These are phyloP conservation scores for Calonectria multiphialidica DNA, from an alignment of 2,329 filamentous ascomycete species.

Conservation along the genomic window DNA sequence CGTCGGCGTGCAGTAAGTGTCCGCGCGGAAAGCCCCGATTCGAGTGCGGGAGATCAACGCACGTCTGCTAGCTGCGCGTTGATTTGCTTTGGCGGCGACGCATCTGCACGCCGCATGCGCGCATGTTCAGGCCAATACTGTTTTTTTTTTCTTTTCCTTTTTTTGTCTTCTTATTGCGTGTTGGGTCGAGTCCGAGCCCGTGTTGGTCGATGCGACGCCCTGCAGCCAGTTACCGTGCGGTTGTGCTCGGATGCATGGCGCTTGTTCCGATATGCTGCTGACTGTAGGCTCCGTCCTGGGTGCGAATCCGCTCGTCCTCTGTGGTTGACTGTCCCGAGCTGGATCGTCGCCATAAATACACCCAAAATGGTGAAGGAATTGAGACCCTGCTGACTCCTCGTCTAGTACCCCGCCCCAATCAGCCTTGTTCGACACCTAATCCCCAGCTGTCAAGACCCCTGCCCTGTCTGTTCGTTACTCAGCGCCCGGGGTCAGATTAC, in stretches of 20 bases:
- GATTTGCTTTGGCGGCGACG: conserved; percentile 36
- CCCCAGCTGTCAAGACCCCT: conserved; percentile 33
- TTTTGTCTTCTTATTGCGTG: neutral
- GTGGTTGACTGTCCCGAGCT: conserved; percentile 17
- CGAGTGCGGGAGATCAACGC: conserved; percentile 40
- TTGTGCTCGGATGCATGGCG: conserved; percentile 17
- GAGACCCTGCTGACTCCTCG: conserved; percentile 22
- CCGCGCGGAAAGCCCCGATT: conserved; percentile 36
- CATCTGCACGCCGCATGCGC: conserved; percentile 37
- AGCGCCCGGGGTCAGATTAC: conserved; percentile 26
- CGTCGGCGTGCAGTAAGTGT: conserved; percentile 18
- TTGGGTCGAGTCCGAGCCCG: conserved; percentile 19
- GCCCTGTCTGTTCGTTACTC: conserved; percentile 26
- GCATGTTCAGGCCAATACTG: conserved; percentile 33
- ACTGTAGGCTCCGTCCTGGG: conserved; percentile 5
- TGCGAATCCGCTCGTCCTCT: neutral
- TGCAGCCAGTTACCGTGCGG: conserved; percentile 21
- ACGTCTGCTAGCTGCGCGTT: conserved; percentile 28
- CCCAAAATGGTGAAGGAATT: conserved; percentile 24
- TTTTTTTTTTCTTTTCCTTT: conserved; percentile 24
- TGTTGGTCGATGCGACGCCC: conserved; percentile 22
- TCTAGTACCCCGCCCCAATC: conserved; percentile 35
- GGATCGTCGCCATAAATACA: conserved; percentile 22
- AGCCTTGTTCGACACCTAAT: conserved; percentile 32
- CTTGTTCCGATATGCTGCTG: neutral